Evolutionary conservation across 176 grass and related monocot genomes (phyloP).

Genomic region (Metroxylon sagu): DNA sequence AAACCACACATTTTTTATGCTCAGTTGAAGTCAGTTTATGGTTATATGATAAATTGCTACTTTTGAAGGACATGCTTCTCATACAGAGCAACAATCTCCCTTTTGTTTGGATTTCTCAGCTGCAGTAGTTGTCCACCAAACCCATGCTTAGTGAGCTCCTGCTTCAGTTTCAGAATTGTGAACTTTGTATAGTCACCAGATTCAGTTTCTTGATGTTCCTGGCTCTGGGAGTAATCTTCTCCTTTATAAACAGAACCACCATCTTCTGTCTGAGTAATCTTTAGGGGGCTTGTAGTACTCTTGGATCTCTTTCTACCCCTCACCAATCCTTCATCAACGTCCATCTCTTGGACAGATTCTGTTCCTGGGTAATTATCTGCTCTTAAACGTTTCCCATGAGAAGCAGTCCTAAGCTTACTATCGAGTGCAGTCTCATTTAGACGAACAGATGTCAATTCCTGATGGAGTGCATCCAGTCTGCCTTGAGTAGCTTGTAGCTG

Average conservation of each 20-base stretch:
- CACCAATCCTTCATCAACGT: slow-evolving; percentile 24
- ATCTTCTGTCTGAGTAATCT: slow-evolving; percentile 34
- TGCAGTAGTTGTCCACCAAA: slow-evolving; percentile 51
- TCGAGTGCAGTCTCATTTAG: slow-evolving; percentile 61
- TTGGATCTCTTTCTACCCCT: slow-evolving; percentile 61
- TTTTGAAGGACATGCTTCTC: slow-evolving; percentile 50
- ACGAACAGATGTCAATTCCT: slow-evolving; percentile 67
- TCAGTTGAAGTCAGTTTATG: too few species aligned
- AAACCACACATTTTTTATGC: too few species aligned
- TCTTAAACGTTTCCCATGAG: slow-evolving; percentile 49
- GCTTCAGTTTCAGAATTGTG: slow-evolving; percentile 49
- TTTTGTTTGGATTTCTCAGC: slow-evolving; percentile 44
- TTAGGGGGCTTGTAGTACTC: slow-evolving; percentile 33
- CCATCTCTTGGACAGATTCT: slow-evolving; percentile 47
- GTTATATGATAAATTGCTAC: slow-evolving; percentile 8
- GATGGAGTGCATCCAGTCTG: slow-evolving; percentile 73
- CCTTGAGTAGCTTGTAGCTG: slow-evolving; percentile 73
- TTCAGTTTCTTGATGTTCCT: slow-evolving; percentile 34
- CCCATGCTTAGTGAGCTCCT: slow-evolving; percentile 53
- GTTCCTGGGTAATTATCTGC: slow-evolving; percentile 28
- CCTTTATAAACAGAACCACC: slow-evolving; percentile 50
- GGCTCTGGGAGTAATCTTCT: slow-evolving; percentile 25
- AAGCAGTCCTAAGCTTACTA: slow-evolving; percentile 39
- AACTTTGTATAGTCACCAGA: slow-evolving; percentile 43
- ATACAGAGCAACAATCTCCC: slow-evolving; percentile 62